Conservation (phyloP, 179 eudicot genomes). For the Patellifolia procumbens region DNA sequence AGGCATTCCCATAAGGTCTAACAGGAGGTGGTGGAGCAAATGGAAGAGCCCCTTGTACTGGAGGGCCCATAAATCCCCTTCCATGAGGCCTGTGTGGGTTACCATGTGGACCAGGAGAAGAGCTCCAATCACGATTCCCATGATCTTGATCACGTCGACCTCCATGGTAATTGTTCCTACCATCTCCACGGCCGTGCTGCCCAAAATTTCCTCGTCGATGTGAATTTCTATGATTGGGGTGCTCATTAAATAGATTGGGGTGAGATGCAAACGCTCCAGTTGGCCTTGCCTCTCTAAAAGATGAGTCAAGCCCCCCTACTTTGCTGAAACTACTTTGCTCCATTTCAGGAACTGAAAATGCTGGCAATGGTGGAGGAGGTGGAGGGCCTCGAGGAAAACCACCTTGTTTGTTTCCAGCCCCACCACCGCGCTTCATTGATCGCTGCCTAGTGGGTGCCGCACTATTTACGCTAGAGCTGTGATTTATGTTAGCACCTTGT, state of each 20-base stretch:
- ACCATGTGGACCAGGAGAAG: constrained; percentile 17
- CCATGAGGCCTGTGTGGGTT: constrained; percentile 11
- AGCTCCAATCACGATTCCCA: constrained; percentile 6
- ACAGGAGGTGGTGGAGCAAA: constrained; percentile 8
- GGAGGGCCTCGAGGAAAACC: constrained; percentile 19
- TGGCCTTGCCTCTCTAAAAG: constrained; percentile 18
- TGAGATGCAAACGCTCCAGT: constrained; percentile 41
- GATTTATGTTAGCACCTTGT: constrained; percentile 17
- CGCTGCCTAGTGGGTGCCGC: constrained; percentile 10
- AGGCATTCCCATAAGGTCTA: constrained; percentile 11
- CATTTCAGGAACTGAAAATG: constrained; percentile 9
- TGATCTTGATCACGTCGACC: constrained; percentile 18
- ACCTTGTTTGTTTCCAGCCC: constrained; percentile 26
- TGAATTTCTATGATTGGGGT: neutral
- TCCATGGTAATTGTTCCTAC: constrained; percentile 14
- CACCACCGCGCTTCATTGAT: constrained; percentile 27
- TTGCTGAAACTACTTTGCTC: neutral
- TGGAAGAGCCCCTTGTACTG: constrained; percentile 9
- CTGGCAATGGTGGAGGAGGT: constrained; percentile 8
- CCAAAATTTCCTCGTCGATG: constrained; percentile 20
- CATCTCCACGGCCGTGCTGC: constrained; percentile 21
- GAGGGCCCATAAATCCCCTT: constrained; percentile 14
- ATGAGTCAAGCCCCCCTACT: neutral
- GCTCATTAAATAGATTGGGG: constrained; percentile 27
- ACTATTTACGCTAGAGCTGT: constrained; percentile 12